phyloP scores from a whole-genome alignment of 2,329 filamentous ascomycete species.

The Ophiostoma angusticollis region DNA sequence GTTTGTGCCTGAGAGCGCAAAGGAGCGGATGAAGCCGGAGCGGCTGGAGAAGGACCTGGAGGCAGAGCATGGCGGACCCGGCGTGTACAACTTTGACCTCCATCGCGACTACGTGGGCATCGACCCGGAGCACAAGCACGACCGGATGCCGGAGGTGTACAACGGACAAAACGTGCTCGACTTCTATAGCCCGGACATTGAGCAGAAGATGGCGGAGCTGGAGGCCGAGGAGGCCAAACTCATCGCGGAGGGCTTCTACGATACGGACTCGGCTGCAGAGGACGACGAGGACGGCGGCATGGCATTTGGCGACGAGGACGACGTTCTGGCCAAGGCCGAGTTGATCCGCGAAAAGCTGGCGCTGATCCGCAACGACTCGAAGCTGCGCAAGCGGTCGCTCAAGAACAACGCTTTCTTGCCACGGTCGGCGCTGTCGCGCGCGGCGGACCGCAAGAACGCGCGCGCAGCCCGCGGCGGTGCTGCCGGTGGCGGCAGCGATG shows the following conservation, averaged over 20 bases:
- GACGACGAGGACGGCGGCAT: conserved; percentile 48
- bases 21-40: conserved; percentile 50
- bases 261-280: conserved; percentile 67
- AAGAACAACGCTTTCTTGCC: conserved; percentile 96
- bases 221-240: conserved; percentile 94
- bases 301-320: conserved; percentile 79
- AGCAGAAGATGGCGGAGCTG: conserved; percentile 76
- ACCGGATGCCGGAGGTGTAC: conserved; percentile 87
- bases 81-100: conserved; percentile 91
- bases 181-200: conserved; percentile 94
- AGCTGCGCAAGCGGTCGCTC: conserved; percentile 78
- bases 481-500: conserved; percentile 42
- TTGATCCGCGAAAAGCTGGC: conserved; percentile 90
- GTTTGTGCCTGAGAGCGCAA: conserved; percentile 77
- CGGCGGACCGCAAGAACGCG: conserved; percentile 37
- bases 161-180: conserved; percentile 97
- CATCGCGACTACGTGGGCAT: conserved; percentile 79
- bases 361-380: conserved; percentile 84
- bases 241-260: conserved; percentile 85
- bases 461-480: conserved; percentile 17
- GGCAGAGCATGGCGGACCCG: conserved; percentile 82
- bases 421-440: conserved; percentile 49
- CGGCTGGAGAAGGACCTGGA: conserved; percentile 72
- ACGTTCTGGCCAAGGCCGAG: conserved; percentile 82
- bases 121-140: conserved; percentile 87